phyloP scores from a whole-genome alignment of 2,329 filamentous ascomycete species.

The Elsinoe ampelina region DNA sequence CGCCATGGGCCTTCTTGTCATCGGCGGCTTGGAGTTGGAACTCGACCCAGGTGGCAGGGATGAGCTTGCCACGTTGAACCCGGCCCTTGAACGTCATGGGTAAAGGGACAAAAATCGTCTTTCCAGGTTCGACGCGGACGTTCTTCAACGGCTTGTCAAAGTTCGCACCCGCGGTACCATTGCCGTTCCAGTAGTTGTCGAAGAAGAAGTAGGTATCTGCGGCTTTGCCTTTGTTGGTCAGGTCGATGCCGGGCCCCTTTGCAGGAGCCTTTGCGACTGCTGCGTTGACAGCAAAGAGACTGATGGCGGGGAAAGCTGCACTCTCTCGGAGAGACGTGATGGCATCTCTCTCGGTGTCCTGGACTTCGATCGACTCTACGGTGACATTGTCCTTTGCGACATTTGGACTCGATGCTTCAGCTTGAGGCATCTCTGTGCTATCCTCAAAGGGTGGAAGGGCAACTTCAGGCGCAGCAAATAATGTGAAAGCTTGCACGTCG shows the following conservation, averaged over 20 bases:
- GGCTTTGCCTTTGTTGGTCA: conserved; percentile 30
- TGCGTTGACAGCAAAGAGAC: not conserved
- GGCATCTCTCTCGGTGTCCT: not conserved
- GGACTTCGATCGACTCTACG: not conserved
- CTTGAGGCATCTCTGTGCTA: not conserved
- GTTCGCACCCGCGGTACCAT: conserved; percentile 32
- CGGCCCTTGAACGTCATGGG: conserved; percentile 28
- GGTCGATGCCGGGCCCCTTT: conserved; percentile 28
- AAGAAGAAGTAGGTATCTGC: conserved; percentile 33
- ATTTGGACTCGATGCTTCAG: not conserved
- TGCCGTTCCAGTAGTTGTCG: conserved; percentile 36
- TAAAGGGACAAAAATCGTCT: conserved; percentile 27
- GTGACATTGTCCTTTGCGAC: not conserved
- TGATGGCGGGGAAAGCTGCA: not conserved
- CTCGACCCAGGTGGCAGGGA: conserved; percentile 34
- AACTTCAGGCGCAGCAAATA: not conserved
- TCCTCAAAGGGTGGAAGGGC: not conserved
- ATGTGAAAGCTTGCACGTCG: not conserved
- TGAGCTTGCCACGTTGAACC: conserved; percentile 31
- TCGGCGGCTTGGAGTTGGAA: conserved; percentile 32
- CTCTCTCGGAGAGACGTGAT: not conserved
- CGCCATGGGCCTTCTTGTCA: conserved; percentile 31
- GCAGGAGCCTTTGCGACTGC: not conserved
- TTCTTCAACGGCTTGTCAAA: conserved; percentile 32
- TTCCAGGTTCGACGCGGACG: conserved; percentile 26